Evolutionary conservation across 1,139 yeast genomes (phyloP), one percentile per base, ranked within the genome.

Genomic region (Suhomyces wounanorum): DNA sequence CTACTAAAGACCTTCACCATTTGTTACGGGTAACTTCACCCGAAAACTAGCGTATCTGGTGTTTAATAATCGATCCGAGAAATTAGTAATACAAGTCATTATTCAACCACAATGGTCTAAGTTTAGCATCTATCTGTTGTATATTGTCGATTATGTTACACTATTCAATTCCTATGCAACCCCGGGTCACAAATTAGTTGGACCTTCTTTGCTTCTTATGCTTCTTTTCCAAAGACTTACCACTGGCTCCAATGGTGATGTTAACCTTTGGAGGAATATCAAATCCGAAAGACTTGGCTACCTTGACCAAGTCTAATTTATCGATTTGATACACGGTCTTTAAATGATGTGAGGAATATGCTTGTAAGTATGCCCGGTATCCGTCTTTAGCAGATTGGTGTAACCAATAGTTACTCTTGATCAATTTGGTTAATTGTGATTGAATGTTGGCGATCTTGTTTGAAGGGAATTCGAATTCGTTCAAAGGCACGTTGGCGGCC

Each of bases 331-430:
- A 94, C 17, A 94, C 98, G 1, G 97, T 88, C 71, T 94, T 94
- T 68, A 94, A 79, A 64, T 92, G 96, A 72, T 94, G 99, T 30
- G 97, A 88, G 13, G 99, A 92, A 67, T 94, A 95, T 6, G 99
- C 98, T 72, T 95, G 99, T 63, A 94, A 79, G 70, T 94, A 94
- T 7, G 98, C 84, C 68, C 97, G 83, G 75, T 94, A 94, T 52
- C 99, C 99, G 67, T 94, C 99, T 72, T 91, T 90, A 37, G 99
- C 99, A 51, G 92, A 84, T 72, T 90, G 96, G 68, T 94, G 96
- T 58, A 94, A 80, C 87, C 95, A 90, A 72, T 88, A 94, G 71
- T 94, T 94, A 52, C 94, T 88, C 63, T 90, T 87, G 58, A 94
- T 90, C 60, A 94, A 79, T 73, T 92, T 94, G 63, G 90, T 94